phyloP scores from a whole-genome alignment of 139 green algal genomes.

The Desmodesmus armatus region DNA sequence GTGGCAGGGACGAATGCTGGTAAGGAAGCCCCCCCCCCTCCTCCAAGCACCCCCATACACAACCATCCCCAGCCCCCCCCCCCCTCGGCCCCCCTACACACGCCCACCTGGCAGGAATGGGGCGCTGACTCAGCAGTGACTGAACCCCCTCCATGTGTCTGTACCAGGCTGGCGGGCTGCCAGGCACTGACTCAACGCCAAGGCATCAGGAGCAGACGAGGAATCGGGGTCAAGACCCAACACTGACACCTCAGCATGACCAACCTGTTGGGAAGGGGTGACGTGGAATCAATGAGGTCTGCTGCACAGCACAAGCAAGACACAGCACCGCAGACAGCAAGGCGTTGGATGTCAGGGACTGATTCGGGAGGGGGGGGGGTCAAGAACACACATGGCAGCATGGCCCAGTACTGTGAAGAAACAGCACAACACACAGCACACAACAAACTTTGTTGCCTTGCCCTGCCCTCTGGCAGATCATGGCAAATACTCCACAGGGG shows the following conservation, averaged over 20 bases:
- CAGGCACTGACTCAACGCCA: conserved; percentile 10
- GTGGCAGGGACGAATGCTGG: too few relatives aligned
- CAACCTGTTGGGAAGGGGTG: conserved; percentile 15
- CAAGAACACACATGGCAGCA: neutral
- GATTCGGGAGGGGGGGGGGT: neutral
- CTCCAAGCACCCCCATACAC: too few relatives aligned
- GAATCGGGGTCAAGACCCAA: neutral
- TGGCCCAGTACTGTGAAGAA: neutral
- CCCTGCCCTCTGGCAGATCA: too few relatives aligned
- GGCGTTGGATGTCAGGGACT: too few relatives aligned
- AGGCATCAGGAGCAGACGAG: neutral
- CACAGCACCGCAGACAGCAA: too few relatives aligned
- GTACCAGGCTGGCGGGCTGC: conserved; percentile 44
- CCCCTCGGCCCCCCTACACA: neutral
- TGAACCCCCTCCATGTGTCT: conserved; percentile 73
- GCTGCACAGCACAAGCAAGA: too few relatives aligned
- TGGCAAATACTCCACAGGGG: too few relatives aligned
- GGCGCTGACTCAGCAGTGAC: conserved; percentile 60
- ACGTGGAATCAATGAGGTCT: too few relatives aligned
- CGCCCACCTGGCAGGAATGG: conserved; percentile 73
- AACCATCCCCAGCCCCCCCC: too few relatives aligned
- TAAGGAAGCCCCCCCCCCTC: too few relatives aligned
- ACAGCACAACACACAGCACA: too few relatives aligned
- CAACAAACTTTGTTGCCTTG: too few relatives aligned
- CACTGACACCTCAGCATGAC: neutral